Conservation (phyloP, 2,329 filamentous ascomycete genomes). For the Colletotrichum shisoi region DNA sequence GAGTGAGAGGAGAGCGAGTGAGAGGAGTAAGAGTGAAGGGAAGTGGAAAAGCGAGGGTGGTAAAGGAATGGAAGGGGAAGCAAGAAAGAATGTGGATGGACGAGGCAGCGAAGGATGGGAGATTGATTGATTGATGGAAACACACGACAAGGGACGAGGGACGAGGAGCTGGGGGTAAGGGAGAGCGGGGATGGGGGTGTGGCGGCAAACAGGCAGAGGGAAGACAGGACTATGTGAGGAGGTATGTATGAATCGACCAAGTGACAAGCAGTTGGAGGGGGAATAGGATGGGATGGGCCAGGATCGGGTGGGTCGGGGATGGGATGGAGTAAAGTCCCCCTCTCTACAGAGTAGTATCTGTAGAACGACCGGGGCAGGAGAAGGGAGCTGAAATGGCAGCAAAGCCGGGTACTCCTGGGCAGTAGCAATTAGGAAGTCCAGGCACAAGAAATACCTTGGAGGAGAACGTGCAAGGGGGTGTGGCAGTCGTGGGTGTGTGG, state of each 20-base stretch:
- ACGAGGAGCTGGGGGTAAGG: conserved; percentile 23
- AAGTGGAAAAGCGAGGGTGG: conserved; percentile 39
- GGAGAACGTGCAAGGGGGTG: conserved; percentile 8
- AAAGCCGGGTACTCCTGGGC: conserved; percentile 28
- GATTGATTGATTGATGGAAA: conserved; percentile 42
- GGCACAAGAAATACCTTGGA: conserved; percentile 17
- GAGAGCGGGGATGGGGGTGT: conserved; percentile 25
- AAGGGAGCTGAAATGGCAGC: conserved; percentile 30
- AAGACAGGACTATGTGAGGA: conserved; percentile 1
- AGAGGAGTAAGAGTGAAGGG: conserved; percentile 35
- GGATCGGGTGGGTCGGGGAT: conserved; percentile 5
- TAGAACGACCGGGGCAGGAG: neutral
- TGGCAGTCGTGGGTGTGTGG: neutral
- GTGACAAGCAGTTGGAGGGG: neutral
- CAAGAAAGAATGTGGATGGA: conserved; percentile 41
- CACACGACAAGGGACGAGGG: conserved; percentile 39
- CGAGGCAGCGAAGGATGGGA: conserved; percentile 39
- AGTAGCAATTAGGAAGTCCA: conserved; percentile 24
- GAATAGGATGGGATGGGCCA: conserved; percentile 30
- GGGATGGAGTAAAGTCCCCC: conserved; percentile 9
- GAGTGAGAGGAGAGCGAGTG: too few relatives aligned
- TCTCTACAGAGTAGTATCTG: neutral
- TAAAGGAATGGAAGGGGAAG: conserved; percentile 40
- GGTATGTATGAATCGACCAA: neutral
- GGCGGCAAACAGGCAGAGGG: conserved; percentile 21